Evolutionary conservation across 176 grass and related monocot species (phyloP), one percentile per base, ranked within the genome.

Genomic region (Ampelocalamus luodianensis): DNA sequence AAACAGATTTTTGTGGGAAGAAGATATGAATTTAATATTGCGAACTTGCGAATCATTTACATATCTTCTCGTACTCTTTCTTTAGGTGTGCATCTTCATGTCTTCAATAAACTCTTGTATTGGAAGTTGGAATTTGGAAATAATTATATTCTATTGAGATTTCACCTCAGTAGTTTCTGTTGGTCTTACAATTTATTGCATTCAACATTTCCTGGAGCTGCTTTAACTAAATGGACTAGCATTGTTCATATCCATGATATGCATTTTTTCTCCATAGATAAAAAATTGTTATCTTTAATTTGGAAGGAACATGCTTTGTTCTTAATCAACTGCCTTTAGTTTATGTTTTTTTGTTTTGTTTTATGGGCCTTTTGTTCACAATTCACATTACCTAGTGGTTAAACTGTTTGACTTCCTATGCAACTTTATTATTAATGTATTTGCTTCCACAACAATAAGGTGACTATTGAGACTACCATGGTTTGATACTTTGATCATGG

Each of bases 361-460:
- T 73, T 54, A 23, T 12, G 4, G 39, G 14, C n/a, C 34, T 72
- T 83, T 40, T 55, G 6, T 90, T 51, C 32, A 3, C 20, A 77
- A 23, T 85, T 90, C 13, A 77, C 44, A 60, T 3, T 71, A 49
- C 20, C 40, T 80, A 77, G 22, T 86, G 65, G 79, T 48, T 71
- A 49, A 34, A 45, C 17, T 79, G 3, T 44, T 77, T 71, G 4
- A 46, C 22, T 62, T 61, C 55, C 26, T 74, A 37, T 49, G 32
- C 9, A 84, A 84, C 32, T 65, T 72, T 54, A 32, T 53, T 46
- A 64, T 4, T 7, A 24, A 43, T 72, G 37, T 72, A 17, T 82
- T 45, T 82, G 65, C 11, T 68, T 46, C 5, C n/a, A 80, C 5
- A 34, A 77, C 12, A 32, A 60, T 55, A 36, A 58, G 64, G 26